phyloP scores from a whole-genome alignment of 148 eudicot species.

The Rhododendron kiyosumense region DNA sequence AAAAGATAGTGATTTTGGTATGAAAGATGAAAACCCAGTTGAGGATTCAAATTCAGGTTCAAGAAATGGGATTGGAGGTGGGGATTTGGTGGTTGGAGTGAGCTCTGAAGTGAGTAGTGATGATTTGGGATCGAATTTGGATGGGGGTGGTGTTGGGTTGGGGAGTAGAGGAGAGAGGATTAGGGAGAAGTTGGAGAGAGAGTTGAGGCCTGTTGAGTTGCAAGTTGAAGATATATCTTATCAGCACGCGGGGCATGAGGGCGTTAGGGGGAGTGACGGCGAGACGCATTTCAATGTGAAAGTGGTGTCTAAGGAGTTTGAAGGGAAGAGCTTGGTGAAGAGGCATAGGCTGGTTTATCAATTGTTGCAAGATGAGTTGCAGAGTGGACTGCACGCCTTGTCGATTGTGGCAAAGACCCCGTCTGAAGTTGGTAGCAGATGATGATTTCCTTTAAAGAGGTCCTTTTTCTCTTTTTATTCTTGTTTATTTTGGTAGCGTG shows the following conservation, averaged over 20 bases:
- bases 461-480: not conserved
- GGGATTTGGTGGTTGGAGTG: slow-evolving; percentile 7
- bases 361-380: slow-evolving; percentile 77
- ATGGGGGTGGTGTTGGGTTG: slow-evolving; percentile 8
- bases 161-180: slow-evolving; percentile 76
- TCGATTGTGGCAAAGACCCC: slow-evolving; percentile 84
- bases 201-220: slow-evolving; percentile 57
- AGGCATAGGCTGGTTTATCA: slow-evolving; percentile 80
- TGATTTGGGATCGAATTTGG: slow-evolving; percentile 6
- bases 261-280: slow-evolving; percentile 60
- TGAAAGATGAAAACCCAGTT: slow-evolving; percentile 3
- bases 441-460: slow-evolving; percentile 10
- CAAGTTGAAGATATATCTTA: slow-evolving; percentile 72
- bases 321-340: slow-evolving; percentile 83
- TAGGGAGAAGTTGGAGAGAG: slow-evolving; percentile 54
- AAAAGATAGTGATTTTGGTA: slow-evolving; percentile 17
- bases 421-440: slow-evolving; percentile 27
- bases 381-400: slow-evolving; percentile 80
- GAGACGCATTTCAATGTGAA: slow-evolving; percentile 82
- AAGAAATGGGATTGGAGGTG: slow-evolving; percentile 10
- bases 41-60: slow-evolving; percentile 16
- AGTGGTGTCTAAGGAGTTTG: slow-evolving; percentile 69
- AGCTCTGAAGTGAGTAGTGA: slow-evolving; percentile 2
- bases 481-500: not conserved
- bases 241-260: slow-evolving; percentile 90